Evolutionary conservation across 2,329 filamentous ascomycete genomes (phyloP).

Genomic region (Fusarium ambrosium): DNA sequence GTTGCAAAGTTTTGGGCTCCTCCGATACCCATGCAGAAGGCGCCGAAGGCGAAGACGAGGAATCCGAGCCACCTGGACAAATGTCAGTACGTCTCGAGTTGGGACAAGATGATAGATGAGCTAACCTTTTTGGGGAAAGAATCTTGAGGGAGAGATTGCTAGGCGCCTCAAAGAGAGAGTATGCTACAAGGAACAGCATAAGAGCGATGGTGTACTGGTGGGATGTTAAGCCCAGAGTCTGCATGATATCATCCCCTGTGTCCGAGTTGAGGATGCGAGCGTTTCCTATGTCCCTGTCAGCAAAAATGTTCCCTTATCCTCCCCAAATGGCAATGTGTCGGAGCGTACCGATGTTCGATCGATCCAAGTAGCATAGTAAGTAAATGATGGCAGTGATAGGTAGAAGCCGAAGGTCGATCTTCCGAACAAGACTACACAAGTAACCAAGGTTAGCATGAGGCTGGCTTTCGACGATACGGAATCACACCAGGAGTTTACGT

Average conservation of each 20-base stretch:
- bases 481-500: background rate
- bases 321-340: background rate
- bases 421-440: background rate
- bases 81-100: background rate
- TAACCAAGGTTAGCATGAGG: background rate
- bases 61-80: background rate
- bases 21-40: background rate
- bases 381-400: background rate
- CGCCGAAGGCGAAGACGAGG: background rate
- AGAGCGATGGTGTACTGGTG: background rate
- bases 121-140: background rate
- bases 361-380: background rate
- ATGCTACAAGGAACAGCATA: background rate
- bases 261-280: background rate
- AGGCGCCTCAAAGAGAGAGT: background rate
- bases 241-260: background rate
- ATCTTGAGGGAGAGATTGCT: background rate
- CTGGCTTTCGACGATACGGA: background rate
- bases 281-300: background rate
- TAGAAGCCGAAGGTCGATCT: background rate
- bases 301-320: background rate
- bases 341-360: background rate
- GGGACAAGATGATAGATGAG: background rate
- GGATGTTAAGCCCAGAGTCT: background rate
- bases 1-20: background rate